Conservation (phyloP, 345 rosid genomes). For the Pelargonium nanum region DNA sequence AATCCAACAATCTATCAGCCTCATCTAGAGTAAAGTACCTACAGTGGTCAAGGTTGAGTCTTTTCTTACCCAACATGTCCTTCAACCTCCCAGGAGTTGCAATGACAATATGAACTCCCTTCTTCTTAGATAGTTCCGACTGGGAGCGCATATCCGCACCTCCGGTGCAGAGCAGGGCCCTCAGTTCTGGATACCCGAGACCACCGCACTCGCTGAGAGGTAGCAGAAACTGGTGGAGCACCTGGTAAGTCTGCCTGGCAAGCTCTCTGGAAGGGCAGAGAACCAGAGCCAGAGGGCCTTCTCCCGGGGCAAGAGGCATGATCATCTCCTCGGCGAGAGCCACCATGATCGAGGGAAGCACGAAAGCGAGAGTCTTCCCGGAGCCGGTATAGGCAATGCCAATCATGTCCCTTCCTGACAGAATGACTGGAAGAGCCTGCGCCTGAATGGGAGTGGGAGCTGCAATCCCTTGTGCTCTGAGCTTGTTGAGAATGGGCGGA, state of each 20-base stretch:
- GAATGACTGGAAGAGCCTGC: constrained; percentile 83
- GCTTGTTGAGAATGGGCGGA: constrained; percentile 45
- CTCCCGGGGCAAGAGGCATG: constrained; percentile 81
- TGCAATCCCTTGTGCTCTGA: constrained; percentile 74
- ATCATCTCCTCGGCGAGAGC: constrained; percentile 80
- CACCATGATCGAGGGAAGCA: constrained; percentile 79
- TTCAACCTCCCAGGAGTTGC: constrained; percentile 94
- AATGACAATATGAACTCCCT: constrained; percentile 83
- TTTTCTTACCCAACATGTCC: constrained; percentile 91
- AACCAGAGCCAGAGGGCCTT: constrained; percentile 76
- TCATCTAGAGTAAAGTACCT: constrained; percentile 90
- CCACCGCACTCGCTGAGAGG: constrained; percentile 51
- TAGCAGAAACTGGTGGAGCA: constrained; percentile 62
- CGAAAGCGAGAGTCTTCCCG: constrained; percentile 80
- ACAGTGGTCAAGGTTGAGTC: constrained; percentile 83
- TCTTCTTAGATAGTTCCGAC: constrained; percentile 74
- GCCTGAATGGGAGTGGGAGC: constrained; percentile 94
- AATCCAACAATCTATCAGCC: constrained; percentile 90
- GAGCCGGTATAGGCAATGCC: constrained; percentile 94
- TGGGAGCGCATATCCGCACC: constrained; percentile 89
- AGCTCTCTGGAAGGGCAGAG: constrained; percentile 88
- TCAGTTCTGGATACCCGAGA: constrained; percentile 63
- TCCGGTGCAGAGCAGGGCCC: constrained; percentile 76
- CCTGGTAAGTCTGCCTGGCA: constrained; percentile 83
- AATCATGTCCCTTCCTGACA: constrained; percentile 80